Conservation (phyloP, 2,329 filamentous ascomycete species). For the Blumeriella jaapii region DNA sequence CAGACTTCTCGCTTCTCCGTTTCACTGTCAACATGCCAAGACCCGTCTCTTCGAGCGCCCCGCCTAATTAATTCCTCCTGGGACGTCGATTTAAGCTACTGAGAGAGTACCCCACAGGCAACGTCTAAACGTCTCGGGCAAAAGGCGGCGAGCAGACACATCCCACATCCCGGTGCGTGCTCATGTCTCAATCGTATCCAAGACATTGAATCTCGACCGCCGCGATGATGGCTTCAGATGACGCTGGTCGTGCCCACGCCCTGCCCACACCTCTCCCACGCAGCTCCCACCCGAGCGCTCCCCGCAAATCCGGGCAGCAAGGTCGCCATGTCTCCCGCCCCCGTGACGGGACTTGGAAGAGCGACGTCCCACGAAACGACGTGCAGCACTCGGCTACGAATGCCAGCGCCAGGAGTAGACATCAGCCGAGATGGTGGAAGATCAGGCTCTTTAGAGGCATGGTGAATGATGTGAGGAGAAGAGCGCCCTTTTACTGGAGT, state of each 20-base stretch:
- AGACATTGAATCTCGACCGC: not conserved
- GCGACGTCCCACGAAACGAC: constrained; percentile 3
- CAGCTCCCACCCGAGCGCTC: constrained; percentile 1
- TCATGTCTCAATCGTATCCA: not conserved
- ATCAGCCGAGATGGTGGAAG: constrained; percentile 52
- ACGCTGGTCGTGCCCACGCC: constrained; percentile 11
- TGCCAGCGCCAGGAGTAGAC: constrained; percentile 13
- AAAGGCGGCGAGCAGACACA: too few species aligned
- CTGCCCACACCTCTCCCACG: constrained; percentile 17
- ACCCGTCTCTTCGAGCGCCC: too few species aligned
- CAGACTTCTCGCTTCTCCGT: too few species aligned
- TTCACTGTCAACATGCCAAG: too few species aligned
- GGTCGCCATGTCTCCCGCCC: constrained; percentile 4
- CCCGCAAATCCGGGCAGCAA: constrained; percentile 14
- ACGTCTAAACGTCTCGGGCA: too few species aligned
- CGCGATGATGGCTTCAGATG: constrained; percentile 10
- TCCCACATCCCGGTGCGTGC: too few species aligned
- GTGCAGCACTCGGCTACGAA: constrained; percentile 10
- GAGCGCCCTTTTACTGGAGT: constrained; percentile 66
- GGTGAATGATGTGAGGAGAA: constrained; percentile 61
- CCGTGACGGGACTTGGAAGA: constrained; percentile 1
- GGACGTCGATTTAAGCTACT: too few species aligned
- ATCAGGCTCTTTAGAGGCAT: constrained; percentile 69
- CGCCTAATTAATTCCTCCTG: too few species aligned
- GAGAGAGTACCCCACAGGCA: too few species aligned